Conservation (phyloP, 2,329 filamentous ascomycete genomes). For the Teratosphaeria destructans region DNA sequence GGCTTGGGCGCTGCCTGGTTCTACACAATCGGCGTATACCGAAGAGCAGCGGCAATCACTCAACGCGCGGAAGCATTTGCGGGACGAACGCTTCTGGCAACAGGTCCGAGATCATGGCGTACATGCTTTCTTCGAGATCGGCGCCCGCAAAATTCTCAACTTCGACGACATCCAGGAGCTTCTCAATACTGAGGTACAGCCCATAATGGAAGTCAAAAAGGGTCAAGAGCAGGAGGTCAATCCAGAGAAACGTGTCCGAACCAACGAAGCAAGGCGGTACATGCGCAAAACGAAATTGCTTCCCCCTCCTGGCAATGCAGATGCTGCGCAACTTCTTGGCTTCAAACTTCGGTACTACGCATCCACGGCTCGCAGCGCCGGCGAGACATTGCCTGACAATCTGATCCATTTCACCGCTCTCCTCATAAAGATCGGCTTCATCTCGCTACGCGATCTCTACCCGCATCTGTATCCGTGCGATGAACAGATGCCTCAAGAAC, state of each 20-base stretch:
- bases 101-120: slow-evolving; percentile 66
- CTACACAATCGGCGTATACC: slow-evolving; percentile 49
- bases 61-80: slow-evolving; percentile 45
- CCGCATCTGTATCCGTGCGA: slow-evolving; percentile 83
- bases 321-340: slow-evolving; percentile 86
- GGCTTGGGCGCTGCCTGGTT: slow-evolving; percentile 70
- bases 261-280: slow-evolving; percentile 58
- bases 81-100: slow-evolving; percentile 73
- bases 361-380: slow-evolving; percentile 61
- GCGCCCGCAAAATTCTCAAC: slow-evolving; percentile 56
- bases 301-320: slow-evolving; percentile 75
- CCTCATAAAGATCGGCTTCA: slow-evolving; percentile 93
- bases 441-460: slow-evolving; percentile 83
- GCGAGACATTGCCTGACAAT: slow-evolving; percentile 78
- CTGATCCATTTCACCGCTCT: slow-evolving; percentile 84
- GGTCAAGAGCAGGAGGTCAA: slow-evolving; percentile 30
- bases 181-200: slow-evolving; percentile 19
- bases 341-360: slow-evolving; percentile 97
- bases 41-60: slow-evolving; percentile 47
- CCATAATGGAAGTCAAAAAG: slow-evolving; percentile 16
- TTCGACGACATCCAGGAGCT: slow-evolving; percentile 33
- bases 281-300: slow-evolving; percentile 70
- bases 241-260: slow-evolving; percentile 33
- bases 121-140: slow-evolving; percentile 81
- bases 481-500: slow-evolving; percentile 67